Evolutionary conservation across 2,329 filamentous ascomycete genomes (phyloP), one percentile per base, ranked within the genome.

Genomic region (Helotiales sp.): DNA sequence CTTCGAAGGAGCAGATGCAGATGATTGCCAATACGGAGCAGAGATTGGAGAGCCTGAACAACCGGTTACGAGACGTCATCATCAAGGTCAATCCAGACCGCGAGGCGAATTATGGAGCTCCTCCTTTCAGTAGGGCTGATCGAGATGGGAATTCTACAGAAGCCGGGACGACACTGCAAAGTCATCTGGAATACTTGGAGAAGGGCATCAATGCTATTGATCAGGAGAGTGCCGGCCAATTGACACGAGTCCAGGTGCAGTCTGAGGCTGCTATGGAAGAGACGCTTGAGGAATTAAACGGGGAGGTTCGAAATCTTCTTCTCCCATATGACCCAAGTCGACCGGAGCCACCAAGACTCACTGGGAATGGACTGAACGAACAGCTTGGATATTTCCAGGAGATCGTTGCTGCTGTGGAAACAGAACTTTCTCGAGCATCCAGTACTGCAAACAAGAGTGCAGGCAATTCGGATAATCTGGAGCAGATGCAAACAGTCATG

Each of bases 141-240:
- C 74, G 74, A 37, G 78, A 80, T 50, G 73, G 72, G n/a, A 67
- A 74, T 73, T 45, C 77, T 68, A 72, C 75, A 20, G 81, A 83
- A 61, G 78, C 84, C 15, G 82, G 82, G 7, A 81, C 83, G 20
- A 79, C 83, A 64, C 77, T 90, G 24, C 78, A 78, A 30, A 81
- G 76, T 45, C 90, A 94, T 74, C 78, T 96, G 22, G 87, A 90
- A 47, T 94, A 93, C 73, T 82, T 96, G 2, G 88, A 91, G 66
- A 86, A 86, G 72, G 87, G 87, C 1, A 79, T 96, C 34, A 80
- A 83, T 32, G 83, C 84, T 8, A 85, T 94, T 11, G 82, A 84
- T 43, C 82, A 86, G 17, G 87, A 88, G 71, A 85, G 89, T 73
- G 64, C 59, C 13, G 61, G 63, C 22, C 37, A 69, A 22, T 45